Conservation (phyloP, 768 basidiomycete species). For the Phaeotremella fagi region DNA sequence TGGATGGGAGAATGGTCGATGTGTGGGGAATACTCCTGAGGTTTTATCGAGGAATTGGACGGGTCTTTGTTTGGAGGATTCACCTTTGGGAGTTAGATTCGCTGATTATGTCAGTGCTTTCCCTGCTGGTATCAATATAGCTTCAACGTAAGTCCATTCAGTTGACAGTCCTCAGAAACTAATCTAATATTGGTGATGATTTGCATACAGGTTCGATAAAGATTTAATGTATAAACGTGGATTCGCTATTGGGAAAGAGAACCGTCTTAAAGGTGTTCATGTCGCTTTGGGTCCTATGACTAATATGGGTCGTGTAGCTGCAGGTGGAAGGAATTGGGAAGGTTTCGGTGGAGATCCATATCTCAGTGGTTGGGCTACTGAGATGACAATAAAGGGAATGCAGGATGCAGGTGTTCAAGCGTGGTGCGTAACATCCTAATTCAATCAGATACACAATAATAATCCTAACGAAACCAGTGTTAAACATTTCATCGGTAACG, state of each 20-base stretch:
- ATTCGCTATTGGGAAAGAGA: conserved; percentile 73
- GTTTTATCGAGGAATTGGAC: conserved; percentile 31
- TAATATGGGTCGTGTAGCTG: conserved; percentile 73
- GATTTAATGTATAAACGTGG: conserved; percentile 71
- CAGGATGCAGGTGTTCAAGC: conserved; percentile 75
- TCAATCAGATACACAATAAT: not conserved
- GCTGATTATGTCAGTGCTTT: conserved; percentile 71
- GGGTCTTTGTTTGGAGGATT: conserved; percentile 50
- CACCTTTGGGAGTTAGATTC: conserved; percentile 71
- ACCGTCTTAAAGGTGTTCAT: conserved; percentile 76
- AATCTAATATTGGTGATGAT: conserved; percentile 2
- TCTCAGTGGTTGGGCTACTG: conserved; percentile 62
- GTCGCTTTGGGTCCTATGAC: conserved; percentile 71
- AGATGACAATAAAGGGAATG: conserved; percentile 75
- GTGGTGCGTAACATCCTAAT: conserved; percentile 48
- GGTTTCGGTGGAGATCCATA: conserved; percentile 89
- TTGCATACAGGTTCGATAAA: conserved; percentile 59
- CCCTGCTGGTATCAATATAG: conserved; percentile 77
- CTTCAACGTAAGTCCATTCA: conserved; percentile 67
- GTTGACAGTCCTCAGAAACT: not conserved
- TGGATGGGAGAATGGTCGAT: conserved; percentile 42
- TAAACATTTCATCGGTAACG: conserved; percentile 49
- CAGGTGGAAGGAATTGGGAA: conserved; percentile 83
- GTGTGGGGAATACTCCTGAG: conserved; percentile 43
- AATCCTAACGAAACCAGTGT: conserved; percentile 9